Evolutionary conservation across 192 early-diverging fungal species (phyloP).

Genomic region (Mortierella claussenii): DNA sequence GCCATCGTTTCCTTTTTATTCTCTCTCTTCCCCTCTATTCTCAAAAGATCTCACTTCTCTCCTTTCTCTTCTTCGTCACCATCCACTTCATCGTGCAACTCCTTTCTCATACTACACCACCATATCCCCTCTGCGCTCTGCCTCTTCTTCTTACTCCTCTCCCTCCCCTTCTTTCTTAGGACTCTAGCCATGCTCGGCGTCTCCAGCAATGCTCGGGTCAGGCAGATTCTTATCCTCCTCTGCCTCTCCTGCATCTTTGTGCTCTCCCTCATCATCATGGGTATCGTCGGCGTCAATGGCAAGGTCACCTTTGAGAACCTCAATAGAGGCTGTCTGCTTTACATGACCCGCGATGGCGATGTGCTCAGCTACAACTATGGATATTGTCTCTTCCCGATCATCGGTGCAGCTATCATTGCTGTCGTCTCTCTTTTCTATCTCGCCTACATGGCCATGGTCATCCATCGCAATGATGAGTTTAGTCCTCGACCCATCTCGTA

Average conservation of each 20-base stretch:
- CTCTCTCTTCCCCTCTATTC: no score
- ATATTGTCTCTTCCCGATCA: constrained; percentile 43
- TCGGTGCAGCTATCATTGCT: constrained; percentile 21
- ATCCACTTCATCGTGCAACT: no score
- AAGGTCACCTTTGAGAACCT: background rate
- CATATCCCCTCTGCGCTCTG: no score
- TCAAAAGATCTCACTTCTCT: no score
- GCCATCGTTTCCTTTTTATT: no score
- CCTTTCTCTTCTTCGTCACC: no score
- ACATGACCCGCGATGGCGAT: constrained; percentile 8
- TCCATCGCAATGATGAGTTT: constrained; percentile 9
- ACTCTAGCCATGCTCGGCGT: no score
- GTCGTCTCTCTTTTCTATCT: constrained; percentile 8
- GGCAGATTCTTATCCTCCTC: constrained; percentile 14
- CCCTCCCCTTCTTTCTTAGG: no score
- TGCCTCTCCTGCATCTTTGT: constrained; percentile 5
- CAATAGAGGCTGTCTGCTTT: constrained; percentile 18
- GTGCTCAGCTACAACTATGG: no score
- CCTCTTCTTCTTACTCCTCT: no score
- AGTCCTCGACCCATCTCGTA: background rate
- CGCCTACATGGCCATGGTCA: background rate
- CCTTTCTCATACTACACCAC: no score
- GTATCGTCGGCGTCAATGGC: constrained; percentile 25
- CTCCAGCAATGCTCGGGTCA: constrained; percentile 2
- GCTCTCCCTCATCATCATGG: constrained; percentile 22